A percentile compares a stretch with the other conserved stretches of the same genome.
Conservation (phyloP, 305 asterid genomes). For the Fraxinus nigra region DNA sequence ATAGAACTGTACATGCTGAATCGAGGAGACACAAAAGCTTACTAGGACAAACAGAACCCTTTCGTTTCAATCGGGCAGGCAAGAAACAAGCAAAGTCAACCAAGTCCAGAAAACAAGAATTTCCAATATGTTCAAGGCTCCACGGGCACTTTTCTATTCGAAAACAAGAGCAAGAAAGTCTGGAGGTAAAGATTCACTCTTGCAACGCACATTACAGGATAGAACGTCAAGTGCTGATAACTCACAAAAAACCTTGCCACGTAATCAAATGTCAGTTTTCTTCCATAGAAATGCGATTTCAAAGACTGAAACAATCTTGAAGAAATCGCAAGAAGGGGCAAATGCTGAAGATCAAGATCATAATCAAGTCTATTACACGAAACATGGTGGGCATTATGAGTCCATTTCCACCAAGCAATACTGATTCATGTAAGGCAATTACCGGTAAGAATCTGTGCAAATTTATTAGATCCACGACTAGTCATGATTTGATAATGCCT, state of each 20-base stretch:
- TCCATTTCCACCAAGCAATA: constrained; percentile 64
- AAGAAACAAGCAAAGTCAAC: constrained; percentile 31
- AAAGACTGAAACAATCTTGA: constrained; percentile 27
- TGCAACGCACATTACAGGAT: constrained; percentile 37
- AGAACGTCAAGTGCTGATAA: constrained; percentile 39
- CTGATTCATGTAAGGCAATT: constrained; percentile 47
- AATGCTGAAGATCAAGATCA: constrained; percentile 48
- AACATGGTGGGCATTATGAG: constrained; percentile 48
- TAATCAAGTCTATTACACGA: constrained; percentile 45
- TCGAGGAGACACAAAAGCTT: constrained; percentile 25
- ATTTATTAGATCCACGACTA: constrained; percentile 24
- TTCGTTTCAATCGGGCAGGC: constrained; percentile 29
- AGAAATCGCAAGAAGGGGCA: constrained; percentile 42
- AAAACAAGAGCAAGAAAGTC: constrained; percentile 28
- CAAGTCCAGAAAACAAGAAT: constrained; percentile 34
- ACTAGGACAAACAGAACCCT: constrained; percentile 26
- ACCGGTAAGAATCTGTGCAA: constrained; percentile 37
- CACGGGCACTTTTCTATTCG: constrained; percentile 27
- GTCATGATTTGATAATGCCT: constrained; percentile 46
- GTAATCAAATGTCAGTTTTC: constrained; percentile 34
- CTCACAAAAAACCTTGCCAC: constrained; percentile 34
- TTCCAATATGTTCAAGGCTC: constrained; percentile 34
- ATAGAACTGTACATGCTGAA: constrained; percentile 37
- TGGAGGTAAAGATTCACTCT: constrained; percentile 39
- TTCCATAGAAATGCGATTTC: constrained; percentile 32